These are phyloP conservation scores for Phytopythium mirpurense DNA, from an alignment of 352 stramenopile species.

Conservation along the genomic window DNA sequence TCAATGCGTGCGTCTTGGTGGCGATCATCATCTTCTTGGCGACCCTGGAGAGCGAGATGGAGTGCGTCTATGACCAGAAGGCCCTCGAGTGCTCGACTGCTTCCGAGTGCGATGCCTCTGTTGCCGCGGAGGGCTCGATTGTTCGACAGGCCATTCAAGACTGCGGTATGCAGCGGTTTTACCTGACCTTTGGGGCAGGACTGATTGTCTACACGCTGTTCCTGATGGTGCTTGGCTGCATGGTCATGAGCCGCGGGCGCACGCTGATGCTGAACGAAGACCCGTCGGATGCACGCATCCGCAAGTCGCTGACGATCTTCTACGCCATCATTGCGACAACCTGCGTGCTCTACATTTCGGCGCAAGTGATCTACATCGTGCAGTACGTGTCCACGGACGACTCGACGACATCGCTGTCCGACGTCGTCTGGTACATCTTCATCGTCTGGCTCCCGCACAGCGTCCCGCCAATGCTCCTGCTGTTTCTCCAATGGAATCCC, in stretches of 20 bases:
- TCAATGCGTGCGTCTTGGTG: conserved; percentile 55
- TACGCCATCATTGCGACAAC: conserved; percentile 86
- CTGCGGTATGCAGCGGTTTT: conserved; percentile 79
- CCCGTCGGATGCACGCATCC: conserved; percentile 72
- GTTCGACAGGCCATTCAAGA: conserved; percentile 62
- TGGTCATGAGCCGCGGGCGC: conserved; percentile 82
- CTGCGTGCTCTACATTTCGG: conserved; percentile 82
- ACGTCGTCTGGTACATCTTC: conserved; percentile 86
- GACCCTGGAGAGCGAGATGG: conserved; percentile 44
- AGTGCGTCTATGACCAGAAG: conserved; percentile 69
- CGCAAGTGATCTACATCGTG: conserved; percentile 85
- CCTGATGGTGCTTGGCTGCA: conserved; percentile 81
- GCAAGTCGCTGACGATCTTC: conserved; percentile 84
- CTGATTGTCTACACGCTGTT: conserved; percentile 84
- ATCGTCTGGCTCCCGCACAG: conserved; percentile 81
- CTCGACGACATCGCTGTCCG: conserved; percentile 60
- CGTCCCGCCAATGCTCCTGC: conserved; percentile 62
- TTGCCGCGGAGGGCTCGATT: conserved; percentile 62
- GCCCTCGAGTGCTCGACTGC: conserved; percentile 47
- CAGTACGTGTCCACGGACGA: conserved; percentile 68
- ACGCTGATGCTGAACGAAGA: conserved; percentile 86
- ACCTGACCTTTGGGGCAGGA: conserved; percentile 66
- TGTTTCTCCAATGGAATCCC: conserved; percentile 86
- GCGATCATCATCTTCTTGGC: conserved; percentile 64
- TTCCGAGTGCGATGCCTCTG: conserved; percentile 43